phyloP scores from a whole-genome alignment of 371 early-diverging fungal genomes.

The Apophysomyces trapeziformis region DNA sequence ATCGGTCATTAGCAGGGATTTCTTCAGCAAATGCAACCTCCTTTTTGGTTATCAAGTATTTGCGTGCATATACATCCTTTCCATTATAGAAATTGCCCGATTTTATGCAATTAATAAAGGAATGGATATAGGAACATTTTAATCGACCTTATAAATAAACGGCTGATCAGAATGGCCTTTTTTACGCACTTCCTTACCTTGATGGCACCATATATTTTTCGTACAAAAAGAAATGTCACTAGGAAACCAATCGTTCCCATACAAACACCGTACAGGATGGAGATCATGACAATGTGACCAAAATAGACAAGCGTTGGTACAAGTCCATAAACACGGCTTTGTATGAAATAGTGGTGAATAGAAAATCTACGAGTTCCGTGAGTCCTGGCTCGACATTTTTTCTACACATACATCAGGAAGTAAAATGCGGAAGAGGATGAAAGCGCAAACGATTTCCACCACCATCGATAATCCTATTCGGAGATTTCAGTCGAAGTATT shows the following conservation, averaged over 20 bases:
- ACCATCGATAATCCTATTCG: conserved; percentile 74
- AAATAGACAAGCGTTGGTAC: conserved; percentile 61
- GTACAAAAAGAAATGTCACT: conserved; percentile 74
- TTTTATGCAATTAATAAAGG: no score
- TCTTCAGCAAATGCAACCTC: no score
- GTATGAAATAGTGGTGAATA: conserved; percentile 55
- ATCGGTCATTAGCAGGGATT: no score
- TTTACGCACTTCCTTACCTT: conserved; percentile 50
- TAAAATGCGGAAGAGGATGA: conserved; percentile 74
- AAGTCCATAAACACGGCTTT: conserved; percentile 52
- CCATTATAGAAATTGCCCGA: no score
- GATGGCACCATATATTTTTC: conserved; percentile 75
- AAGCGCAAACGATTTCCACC: conserved; percentile 81
- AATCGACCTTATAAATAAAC: no score
- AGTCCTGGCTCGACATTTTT: neutral
- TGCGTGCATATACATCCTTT: no score
- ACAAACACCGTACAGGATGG: conserved; percentile 57
- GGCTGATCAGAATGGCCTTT: no score
- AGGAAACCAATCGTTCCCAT: conserved; percentile 84
- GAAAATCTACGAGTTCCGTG: conserved; percentile 14
- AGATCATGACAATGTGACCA: conserved; percentile 57
- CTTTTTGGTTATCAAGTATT: no score
- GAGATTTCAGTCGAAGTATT: neutral
- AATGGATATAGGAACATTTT: no score
- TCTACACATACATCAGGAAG: conserved; percentile 57